Evolutionary conservation across 164 flowering plant genomes (phyloP).

Genomic region (Sextonia rubra): DNA sequence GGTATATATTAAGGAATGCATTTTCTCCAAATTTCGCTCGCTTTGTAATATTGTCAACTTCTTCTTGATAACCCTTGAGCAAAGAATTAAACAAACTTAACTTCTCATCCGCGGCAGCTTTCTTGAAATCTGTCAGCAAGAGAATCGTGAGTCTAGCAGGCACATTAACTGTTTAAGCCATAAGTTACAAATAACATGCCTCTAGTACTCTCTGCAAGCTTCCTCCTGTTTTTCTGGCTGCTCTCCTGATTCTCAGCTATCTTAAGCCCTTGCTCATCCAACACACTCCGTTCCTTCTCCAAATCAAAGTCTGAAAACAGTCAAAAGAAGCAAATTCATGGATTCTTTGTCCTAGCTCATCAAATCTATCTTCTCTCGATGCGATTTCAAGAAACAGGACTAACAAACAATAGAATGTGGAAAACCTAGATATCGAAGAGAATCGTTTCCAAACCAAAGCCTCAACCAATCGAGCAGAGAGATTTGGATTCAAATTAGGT

Average conservation of each 20-base stretch:
- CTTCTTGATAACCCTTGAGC: slow-evolving; percentile 96
- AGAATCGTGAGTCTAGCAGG: neutral
- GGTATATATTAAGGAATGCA: slow-evolving; percentile 96
- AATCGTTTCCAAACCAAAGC: no score
- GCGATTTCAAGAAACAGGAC: neutral
- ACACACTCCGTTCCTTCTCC: slow-evolving; percentile 78
- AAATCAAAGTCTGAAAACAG: slow-evolving; percentile 71
- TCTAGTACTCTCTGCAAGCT: slow-evolving; percentile 96
- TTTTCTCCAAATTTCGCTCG: slow-evolving; percentile 98
- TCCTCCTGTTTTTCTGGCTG: slow-evolving; percentile 93
- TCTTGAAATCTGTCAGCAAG: slow-evolving; percentile 72
- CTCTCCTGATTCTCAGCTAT: slow-evolving; percentile 98
- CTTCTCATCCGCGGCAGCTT: slow-evolving; percentile 89
- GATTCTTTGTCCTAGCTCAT: neutral
- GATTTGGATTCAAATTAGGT: no score
- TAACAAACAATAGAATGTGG: neutral
- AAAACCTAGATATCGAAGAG: neutral
- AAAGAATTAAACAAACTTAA: slow-evolving; percentile 76
- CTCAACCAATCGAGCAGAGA: no score
- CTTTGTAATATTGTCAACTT: slow-evolving; percentile 97
- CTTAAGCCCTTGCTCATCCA: slow-evolving; percentile 95
- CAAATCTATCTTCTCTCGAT: neutral
- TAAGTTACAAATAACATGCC: slow-evolving; percentile 36
- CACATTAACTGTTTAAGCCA: neutral
- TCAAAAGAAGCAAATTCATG: slow-evolving; percentile 1